Evolutionary conservation across 108 stramenopile species (phyloP).

Genomic region (Cyclotella baltica): DNA sequence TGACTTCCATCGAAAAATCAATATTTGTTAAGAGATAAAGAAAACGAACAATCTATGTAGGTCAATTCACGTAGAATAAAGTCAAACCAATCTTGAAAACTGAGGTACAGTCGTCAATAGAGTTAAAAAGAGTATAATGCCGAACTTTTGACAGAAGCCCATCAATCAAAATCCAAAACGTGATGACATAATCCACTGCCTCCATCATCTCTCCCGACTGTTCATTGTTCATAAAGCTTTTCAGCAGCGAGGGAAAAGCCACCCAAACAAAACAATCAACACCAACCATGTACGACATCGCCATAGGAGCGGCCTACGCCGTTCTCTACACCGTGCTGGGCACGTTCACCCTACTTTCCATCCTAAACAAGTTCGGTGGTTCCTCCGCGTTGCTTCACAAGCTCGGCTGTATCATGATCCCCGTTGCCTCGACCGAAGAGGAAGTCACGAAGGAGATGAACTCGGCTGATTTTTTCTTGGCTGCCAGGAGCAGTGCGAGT

Average conservation of each 20-base stretch:
- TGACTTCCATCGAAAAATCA: no score
- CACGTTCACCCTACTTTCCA: slow-evolving; percentile 62
- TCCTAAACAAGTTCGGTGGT: slow-evolving; percentile 47
- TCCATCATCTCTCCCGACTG: no score
- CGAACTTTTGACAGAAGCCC: no score
- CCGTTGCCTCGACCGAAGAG: slow-evolving; percentile 32
- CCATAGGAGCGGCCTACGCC: slow-evolving; percentile 62
- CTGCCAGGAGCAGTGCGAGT: slow-evolving; percentile 66
- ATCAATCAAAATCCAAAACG: no score
- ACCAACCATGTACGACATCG: slow-evolving; percentile 49
- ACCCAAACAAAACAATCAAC: neutral
- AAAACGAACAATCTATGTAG: no score
- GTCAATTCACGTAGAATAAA: no score
- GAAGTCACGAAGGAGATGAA: slow-evolving; percentile 16
- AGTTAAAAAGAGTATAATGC: no score
- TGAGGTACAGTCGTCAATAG: no score
- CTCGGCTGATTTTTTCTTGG: slow-evolving; percentile 64
- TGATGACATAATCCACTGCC: no score
- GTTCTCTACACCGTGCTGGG: slow-evolving; percentile 68
- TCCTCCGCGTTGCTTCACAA: slow-evolving; percentile 23
- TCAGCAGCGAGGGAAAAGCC: neutral
- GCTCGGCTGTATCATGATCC: slow-evolving; percentile 50
- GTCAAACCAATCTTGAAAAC: no score
- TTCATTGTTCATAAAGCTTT: neutral
- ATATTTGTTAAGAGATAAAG: no score